phyloP scores from a whole-genome alignment of 148 eudicot species.

The Fagopyrum tataricum region DNA sequence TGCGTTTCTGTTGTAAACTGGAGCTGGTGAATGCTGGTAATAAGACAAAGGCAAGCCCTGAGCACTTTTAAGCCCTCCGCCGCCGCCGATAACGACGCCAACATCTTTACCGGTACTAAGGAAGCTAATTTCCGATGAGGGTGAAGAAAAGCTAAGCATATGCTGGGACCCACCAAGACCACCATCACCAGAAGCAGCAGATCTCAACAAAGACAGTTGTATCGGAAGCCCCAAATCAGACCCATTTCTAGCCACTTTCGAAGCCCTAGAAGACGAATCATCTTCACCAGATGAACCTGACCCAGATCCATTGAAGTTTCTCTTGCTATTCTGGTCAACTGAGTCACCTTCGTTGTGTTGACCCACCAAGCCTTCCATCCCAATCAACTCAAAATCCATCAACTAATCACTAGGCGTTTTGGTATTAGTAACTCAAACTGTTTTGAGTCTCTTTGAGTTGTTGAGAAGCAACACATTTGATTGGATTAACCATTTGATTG shows the following conservation, averaged over 20 bases:
- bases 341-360: background rate
- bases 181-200: conserved; percentile 11
- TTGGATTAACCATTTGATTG: background rate
- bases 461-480: conserved; percentile 4
- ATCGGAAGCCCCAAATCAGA: conserved; percentile 3
- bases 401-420: background rate
- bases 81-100: background rate
- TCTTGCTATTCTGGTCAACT: conserved; percentile 7
- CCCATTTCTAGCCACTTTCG: conserved; percentile 1
- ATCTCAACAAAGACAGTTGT: conserved; percentile 15
- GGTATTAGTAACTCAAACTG: background rate
- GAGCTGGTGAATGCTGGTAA: background rate
- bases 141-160: conserved; percentile 17
- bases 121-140: conserved; percentile 11
- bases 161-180: background rate
- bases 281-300: conserved; percentile 11
- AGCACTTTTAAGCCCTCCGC: background rate
- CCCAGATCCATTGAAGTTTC: conserved; percentile 13
- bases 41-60: conserved; percentile 14
- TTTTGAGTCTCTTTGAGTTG: conserved; percentile 10
- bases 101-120: background rate
- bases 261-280: conserved; percentile 1
- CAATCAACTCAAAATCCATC: conserved; percentile 17
- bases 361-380: conserved; percentile 15
- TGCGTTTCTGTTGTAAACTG: conserved; percentile 15